phyloP scores from a whole-genome alignment of 192 early-diverging fungal species.

The Dimargaris verticillata region DNA sequence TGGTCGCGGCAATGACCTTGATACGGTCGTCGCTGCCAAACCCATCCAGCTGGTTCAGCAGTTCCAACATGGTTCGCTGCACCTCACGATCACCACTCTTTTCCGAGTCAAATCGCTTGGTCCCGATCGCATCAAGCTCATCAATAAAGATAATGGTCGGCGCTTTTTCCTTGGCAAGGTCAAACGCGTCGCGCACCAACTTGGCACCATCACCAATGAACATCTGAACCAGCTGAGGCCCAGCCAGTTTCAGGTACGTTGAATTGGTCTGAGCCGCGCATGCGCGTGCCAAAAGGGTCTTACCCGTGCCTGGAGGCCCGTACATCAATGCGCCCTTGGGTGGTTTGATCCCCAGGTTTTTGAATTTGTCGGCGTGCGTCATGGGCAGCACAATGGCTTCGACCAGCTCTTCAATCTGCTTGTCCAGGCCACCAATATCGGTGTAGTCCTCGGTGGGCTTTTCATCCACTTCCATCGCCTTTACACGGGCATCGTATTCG shows the following conservation, averaged over 20 bases:
- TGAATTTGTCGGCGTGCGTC: conserved; percentile 72
- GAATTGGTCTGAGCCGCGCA: conserved; percentile 95
- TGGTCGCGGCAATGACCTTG: conserved; percentile 99
- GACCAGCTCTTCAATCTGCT: conserved; percentile 74
- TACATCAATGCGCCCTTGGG: conserved; percentile 77
- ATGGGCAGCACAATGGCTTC: conserved; percentile 78
- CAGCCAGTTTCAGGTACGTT: conserved; percentile 89
- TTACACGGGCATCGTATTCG: conserved; percentile 94
- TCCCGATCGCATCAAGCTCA: conserved; percentile 95
- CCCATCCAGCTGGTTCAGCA: conserved; percentile 94
- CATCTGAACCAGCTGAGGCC: conserved; percentile 93
- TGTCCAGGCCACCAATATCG: conserved; percentile 82
- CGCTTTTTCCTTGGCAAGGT: conserved; percentile 92
- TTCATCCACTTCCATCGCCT: conserved; percentile 99
- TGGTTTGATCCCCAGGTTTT: conserved; percentile 73
- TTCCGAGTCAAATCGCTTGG: conserved; percentile 96
- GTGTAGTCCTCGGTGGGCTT: conserved; percentile 96
- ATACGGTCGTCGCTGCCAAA: conserved; percentile 90
- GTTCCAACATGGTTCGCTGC: conserved; percentile 97
- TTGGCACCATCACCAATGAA: conserved; percentile 98
- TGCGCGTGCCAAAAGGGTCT: conserved; percentile 90
- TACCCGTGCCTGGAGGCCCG: conserved; percentile 70
- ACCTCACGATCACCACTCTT: conserved; percentile 97
- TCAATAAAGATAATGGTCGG: conserved; percentile 99
- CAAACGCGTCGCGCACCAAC: conserved; percentile 93